phyloP scores from a whole-genome alignment of 768 basidiomycete species.

The Infundibulicybe gibba region DNA sequence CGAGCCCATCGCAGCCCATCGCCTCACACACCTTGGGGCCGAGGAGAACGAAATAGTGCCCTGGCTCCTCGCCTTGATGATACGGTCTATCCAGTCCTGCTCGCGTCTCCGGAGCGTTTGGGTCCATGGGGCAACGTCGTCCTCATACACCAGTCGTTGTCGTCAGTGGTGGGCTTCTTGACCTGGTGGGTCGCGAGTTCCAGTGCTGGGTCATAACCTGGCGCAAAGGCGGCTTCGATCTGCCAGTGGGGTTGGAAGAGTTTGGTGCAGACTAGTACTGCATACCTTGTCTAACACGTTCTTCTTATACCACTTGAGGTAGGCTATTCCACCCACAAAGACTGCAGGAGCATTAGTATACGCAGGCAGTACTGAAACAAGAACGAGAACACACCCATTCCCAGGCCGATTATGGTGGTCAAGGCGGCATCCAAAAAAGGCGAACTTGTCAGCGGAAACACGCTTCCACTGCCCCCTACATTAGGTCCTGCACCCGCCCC shows the following conservation, averaged over 20 bases:
- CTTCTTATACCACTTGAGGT: slow-evolving; percentile 78
- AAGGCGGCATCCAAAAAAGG: slow-evolving; percentile 52
- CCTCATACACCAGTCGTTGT: slow-evolving; percentile 24
- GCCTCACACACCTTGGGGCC: slow-evolving; percentile 61
- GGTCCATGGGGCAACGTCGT: slow-evolving; percentile 43
- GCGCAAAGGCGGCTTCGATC: slow-evolving; percentile 76
- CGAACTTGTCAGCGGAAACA: slow-evolving; percentile 33
- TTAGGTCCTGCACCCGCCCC: slow-evolving; percentile 32
- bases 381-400: slow-evolving; percentile 40
- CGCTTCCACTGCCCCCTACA: slow-evolving; percentile 22
- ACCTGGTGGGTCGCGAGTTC: slow-evolving; percentile 57
- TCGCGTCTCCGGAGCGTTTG: slow-evolving; percentile 68
- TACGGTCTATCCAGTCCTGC: slow-evolving; percentile 72
- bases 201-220: slow-evolving; percentile 82
- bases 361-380: neutral
- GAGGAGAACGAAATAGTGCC: slow-evolving; percentile 73
- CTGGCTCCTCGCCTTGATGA: slow-evolving; percentile 67
- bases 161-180: slow-evolving; percentile 22
- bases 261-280: neutral
- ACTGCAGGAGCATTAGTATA: slow-evolving; percentile 31
- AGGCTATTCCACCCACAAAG: slow-evolving; percentile 68
- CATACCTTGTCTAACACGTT: slow-evolving; percentile 78
- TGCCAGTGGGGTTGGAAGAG: slow-evolving; percentile 18
- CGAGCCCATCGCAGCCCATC: slow-evolving; percentile 2
- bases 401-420: slow-evolving; percentile 59